Evolutionary conservation across 768 basidiomycete species (phyloP).

Genomic region (Megacollybia marginata): DNA sequence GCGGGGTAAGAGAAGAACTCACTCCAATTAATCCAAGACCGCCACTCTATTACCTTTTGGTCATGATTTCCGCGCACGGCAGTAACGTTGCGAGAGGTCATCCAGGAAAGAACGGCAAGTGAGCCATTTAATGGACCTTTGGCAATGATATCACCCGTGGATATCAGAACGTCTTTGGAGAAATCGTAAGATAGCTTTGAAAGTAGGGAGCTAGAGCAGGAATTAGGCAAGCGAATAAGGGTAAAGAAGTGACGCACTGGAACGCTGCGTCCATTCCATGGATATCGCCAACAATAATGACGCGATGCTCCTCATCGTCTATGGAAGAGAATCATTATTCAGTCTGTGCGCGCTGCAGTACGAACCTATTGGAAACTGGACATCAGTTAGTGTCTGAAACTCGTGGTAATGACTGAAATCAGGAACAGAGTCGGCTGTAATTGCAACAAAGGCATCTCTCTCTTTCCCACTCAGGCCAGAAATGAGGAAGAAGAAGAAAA

Average conservation of each 20-base stretch:
- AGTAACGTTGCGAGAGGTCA: conserved; percentile 54
- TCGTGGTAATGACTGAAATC: conserved; percentile 49
- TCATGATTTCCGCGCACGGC: conserved; percentile 96
- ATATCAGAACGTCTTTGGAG: conserved; percentile 60
- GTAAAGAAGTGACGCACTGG: conserved; percentile 36
- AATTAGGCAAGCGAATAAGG: conserved; percentile 1
- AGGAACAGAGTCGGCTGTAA: conserved; percentile 23
- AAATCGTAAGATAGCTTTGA: conserved; percentile 52
- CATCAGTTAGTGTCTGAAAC: conserved; percentile 31
- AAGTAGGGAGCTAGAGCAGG: conserved; percentile 50
- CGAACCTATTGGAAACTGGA: conserved; percentile 52
- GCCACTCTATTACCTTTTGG: conserved; percentile 87
- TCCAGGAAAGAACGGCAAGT: conserved; percentile 52
- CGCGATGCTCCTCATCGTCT: conserved; percentile 48
- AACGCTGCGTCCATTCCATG: conserved; percentile 75
- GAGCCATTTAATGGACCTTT: conserved; percentile 62
- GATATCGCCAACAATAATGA: conserved; percentile 81
- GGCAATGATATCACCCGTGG: conserved; percentile 76
- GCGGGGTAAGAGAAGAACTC: conserved; percentile 19
- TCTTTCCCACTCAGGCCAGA: conserved; percentile 14
- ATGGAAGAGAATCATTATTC: background rate
- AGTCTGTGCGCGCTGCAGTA: background rate
- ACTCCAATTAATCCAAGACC: conserved; percentile 82
- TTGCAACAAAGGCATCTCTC: background rate
- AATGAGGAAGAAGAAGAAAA: conserved; percentile 37